phyloP scores from a whole-genome alignment of 768 basidiomycete species.

The Dentipellis fragilis region DNA sequence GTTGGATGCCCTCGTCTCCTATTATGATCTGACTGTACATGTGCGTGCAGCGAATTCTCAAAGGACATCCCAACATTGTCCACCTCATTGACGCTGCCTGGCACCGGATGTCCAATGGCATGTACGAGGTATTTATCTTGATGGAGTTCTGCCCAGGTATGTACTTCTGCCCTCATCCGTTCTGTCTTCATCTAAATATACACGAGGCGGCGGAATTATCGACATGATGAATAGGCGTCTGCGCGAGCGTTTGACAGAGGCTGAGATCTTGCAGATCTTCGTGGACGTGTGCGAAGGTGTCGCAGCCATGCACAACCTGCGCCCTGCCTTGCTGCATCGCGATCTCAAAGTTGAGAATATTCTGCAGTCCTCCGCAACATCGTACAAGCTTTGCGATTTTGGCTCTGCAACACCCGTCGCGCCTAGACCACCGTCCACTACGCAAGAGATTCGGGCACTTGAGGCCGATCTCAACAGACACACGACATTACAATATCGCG shows the following conservation, averaged over 20 bases:
- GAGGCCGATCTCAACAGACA: constrained; percentile 90
- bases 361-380: constrained; percentile 72
- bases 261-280: constrained; percentile 96
- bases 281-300: constrained; percentile 96
- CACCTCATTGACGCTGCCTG: constrained; percentile 94
- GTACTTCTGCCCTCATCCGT: constrained; percentile 13
- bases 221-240: constrained; percentile 99
- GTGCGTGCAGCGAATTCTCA: constrained; percentile 59
- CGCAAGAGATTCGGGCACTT: constrained; percentile 75
- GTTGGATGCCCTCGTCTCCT: neutral
- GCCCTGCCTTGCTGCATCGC: constrained; percentile 86
- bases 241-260: constrained; percentile 87
- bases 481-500: constrained; percentile 94
- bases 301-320: constrained; percentile 90
- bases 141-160: constrained; percentile 95
- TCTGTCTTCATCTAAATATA: constrained; percentile 4
- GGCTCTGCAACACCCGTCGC: constrained; percentile 81
- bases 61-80: constrained; percentile 92
- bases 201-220: constrained; percentile 89
- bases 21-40: constrained; percentile 5
- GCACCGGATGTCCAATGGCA: constrained; percentile 72
- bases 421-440: constrained; percentile 58
- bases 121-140: constrained; percentile 93
- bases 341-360: constrained; percentile 99
- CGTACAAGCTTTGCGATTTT: constrained; percentile 96